Base-by-base conservation (phyloP, 2,329 filamentous ascomycete genomes). In the Bipolaris zeicola region DNA sequence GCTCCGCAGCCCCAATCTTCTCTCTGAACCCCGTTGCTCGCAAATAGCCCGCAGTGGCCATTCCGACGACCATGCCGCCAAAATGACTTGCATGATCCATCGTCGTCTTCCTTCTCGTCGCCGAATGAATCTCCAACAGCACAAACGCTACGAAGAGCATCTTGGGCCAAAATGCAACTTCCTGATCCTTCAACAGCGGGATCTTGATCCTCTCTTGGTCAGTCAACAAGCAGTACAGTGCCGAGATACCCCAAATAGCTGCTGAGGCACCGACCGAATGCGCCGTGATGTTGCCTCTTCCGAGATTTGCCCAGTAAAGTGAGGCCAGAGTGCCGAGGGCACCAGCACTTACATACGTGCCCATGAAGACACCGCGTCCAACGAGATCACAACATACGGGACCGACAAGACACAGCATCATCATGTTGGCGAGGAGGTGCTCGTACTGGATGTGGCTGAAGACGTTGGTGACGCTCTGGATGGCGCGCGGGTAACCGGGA, bases 391-490 rank as follows among this genome's bases (percentile, higher is more conserved):
- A 70, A 47, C 66, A 70, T 1, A 62, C 65, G 31, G 83, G 83
- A 22, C 89, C 91, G 16, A 92, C 80, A 67, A 90, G 78, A 79
- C 82, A 88, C 4, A 94, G 78, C 38, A 83, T 78, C 7, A 82
- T 64, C 83, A 90, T 87, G 76, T 94, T 94, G 39, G 81, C 70
- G 22, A 80, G 18, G 2, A 76, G 52, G 54, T 95, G 91, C 44
- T 74, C 67, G 16, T 87, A 62, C 3, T 75, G 77, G 51, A 89
- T 84, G 77, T 95, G 91, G 18, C 87, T 89, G 77, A 92, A 90
- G 47, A 85, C 78, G 63, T 85, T 85, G 33, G 85, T 85, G 26
- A 94, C 67, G 59, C 90, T 74, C 60, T 84, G 83, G 18, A 85
- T 55, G 3, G 89, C 82, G 60, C 82, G 82, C 7, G 90, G 89